phyloP scores from a whole-genome alignment of 208 protist species.

The Leishmania arabica region DNA sequence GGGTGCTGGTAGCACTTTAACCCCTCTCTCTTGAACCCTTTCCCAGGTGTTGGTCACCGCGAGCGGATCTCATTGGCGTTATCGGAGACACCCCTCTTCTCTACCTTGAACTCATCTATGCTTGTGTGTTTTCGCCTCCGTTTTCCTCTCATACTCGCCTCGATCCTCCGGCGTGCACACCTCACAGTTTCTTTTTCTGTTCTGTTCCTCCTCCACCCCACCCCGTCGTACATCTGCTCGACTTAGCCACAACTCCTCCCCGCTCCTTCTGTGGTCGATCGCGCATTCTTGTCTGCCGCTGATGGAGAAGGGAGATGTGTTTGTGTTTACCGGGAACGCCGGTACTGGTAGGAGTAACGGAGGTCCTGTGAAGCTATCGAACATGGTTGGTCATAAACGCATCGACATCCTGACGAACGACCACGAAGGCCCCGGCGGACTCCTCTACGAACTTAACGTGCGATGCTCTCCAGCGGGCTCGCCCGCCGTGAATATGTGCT shows the following conservation, averaged over 20 bases:
- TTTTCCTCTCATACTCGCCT: neutral
- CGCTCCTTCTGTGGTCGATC: neutral
- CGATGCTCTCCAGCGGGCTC: slow-evolving; percentile 9
- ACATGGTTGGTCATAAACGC: slow-evolving; percentile 65
- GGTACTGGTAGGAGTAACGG: neutral
- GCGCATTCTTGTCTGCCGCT: neutral
- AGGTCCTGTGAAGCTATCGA: slow-evolving; percentile 19
- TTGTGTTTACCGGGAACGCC: neutral
- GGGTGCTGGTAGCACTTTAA: neutral
- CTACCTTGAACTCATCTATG: neutral
- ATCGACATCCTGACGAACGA: slow-evolving; percentile 25
- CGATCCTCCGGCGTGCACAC: no score
- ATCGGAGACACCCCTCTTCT: neutral
- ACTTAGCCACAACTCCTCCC: neutral
- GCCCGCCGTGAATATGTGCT: neutral
- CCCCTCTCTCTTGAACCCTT: neutral
- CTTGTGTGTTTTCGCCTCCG: neutral
- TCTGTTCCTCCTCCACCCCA: neutral
- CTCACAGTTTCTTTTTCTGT: neutral
- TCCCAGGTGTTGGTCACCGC: neutral
- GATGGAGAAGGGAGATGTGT: slow-evolving; percentile 16
- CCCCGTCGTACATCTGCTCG: neutral
- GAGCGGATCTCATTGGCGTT: neutral
- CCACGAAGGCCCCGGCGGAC: slow-evolving; percentile 28
- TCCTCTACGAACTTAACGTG: slow-evolving; percentile 43